phyloP scores from a whole-genome alignment of 2,329 filamentous ascomycete genomes.

The Pseudogymnoascus sp. region DNA sequence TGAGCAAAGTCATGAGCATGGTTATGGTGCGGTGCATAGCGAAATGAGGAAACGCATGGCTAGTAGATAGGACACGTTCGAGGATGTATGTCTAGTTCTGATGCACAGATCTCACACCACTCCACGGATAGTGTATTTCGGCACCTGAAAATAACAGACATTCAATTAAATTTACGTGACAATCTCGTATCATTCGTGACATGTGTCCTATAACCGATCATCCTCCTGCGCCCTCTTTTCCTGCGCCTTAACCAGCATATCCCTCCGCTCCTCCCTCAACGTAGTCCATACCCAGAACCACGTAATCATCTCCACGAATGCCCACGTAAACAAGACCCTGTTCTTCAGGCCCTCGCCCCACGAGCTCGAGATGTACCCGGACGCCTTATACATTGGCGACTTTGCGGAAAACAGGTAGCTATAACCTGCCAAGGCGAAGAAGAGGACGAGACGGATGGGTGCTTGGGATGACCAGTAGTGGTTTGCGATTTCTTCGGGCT shows the following conservation, averaged over 20 bases:
- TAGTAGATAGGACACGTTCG: background rate
- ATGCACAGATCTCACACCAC: background rate
- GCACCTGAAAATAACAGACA: background rate
- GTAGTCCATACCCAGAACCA: slow-evolving; percentile 84
- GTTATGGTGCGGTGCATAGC: slow-evolving; percentile 9
- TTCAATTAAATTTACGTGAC: background rate
- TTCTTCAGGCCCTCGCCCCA: slow-evolving; percentile 67
- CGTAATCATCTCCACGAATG: slow-evolving; percentile 70
- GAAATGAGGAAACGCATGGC: background rate
- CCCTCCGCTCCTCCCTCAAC: slow-evolving; percentile 52
- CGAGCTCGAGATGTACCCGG: slow-evolving; percentile 33
- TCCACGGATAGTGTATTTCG: slow-evolving; percentile 1
- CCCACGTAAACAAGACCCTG: slow-evolving; percentile 73
- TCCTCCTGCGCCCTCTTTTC: slow-evolving; percentile 30
- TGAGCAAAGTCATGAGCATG: background rate
- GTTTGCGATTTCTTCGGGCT: slow-evolving; percentile 57
- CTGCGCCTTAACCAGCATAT: slow-evolving; percentile 26
- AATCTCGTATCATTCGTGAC: slow-evolving; percentile 3
- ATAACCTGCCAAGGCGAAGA: slow-evolving; percentile 54
- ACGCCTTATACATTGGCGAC: slow-evolving; percentile 39
- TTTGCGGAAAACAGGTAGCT: slow-evolving; percentile 50
- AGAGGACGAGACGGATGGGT: slow-evolving; percentile 56
- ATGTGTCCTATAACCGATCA: slow-evolving; percentile 16
- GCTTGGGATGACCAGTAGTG: slow-evolving; percentile 58
- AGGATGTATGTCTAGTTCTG: background rate